Conservation (phyloP, 169 alveolate genomes). For the Cryptosporidium parvum region DNA sequence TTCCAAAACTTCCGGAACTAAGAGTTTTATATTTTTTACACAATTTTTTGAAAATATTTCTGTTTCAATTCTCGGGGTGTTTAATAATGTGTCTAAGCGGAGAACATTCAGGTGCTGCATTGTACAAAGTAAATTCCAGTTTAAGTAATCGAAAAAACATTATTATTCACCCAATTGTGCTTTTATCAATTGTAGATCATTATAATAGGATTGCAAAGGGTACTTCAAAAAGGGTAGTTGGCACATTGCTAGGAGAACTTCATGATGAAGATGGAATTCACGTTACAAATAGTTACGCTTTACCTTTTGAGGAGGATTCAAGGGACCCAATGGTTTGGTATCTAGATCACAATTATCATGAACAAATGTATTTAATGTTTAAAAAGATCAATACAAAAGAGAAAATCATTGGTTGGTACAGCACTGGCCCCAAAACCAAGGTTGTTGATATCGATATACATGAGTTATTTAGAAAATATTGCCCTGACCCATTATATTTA, state of each 20-base stretch:
- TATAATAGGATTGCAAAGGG: constrained; percentile 97
- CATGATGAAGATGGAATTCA: constrained; percentile 91
- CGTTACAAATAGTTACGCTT: constrained; percentile 97
- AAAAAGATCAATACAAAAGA: constrained; percentile 95
- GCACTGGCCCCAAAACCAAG: constrained; percentile 97
- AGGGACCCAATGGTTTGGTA: constrained; percentile 98
- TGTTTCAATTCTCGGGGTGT: background rate
- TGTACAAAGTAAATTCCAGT: background rate
- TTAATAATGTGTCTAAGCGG: background rate
- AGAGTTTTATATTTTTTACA: background rate
- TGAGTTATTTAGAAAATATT: constrained; percentile 94
- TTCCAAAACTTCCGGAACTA: background rate
- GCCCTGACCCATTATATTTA: constrained; percentile 94
- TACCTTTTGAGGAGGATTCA: constrained; percentile 99
- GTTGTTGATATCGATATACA: constrained; percentile 97
- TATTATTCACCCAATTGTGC: constrained; percentile 96
- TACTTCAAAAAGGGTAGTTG: constrained; percentile 96
- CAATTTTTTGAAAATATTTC: background rate
- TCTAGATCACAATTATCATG: constrained; percentile 97
- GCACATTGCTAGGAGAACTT: constrained; percentile 97
- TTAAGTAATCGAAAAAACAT: constrained; percentile 77
- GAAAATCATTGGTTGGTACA: constrained; percentile 98
- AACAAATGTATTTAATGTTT: constrained; percentile 96
- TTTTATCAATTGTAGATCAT: constrained; percentile 98
- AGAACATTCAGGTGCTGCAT: background rate